phyloP scores from a whole-genome alignment of 306 rosid genomes.

The Biancaea sappan region DNA sequence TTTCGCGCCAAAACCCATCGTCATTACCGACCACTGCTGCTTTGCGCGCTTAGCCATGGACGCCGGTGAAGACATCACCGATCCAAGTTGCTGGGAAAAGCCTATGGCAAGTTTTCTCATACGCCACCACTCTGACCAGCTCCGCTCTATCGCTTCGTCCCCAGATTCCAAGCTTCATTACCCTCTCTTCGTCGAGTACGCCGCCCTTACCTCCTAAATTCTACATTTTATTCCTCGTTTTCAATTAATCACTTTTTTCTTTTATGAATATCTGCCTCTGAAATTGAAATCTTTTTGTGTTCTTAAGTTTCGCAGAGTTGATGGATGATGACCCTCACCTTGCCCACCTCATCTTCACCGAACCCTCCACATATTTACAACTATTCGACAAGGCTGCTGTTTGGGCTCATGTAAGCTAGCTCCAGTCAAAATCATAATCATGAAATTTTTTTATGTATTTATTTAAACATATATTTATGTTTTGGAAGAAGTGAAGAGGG shows the following conservation, averaged over 20 bases:
- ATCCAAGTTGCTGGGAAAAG: conserved; percentile 37
- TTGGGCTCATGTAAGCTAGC: conserved; percentile 64
- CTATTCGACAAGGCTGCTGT: conserved; percentile 81
- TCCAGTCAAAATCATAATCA: background rate
- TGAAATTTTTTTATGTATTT: background rate
- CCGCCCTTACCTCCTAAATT: background rate
- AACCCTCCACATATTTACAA: conserved; percentile 61
- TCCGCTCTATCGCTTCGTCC: conserved; percentile 62
- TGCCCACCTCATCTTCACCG: conserved; percentile 61
- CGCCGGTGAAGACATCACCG: conserved; percentile 26
- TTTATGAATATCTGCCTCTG: background rate
- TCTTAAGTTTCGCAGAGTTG: conserved; percentile 69
- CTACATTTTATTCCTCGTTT: background rate
- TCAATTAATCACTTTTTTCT: background rate
- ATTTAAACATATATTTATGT: background rate
- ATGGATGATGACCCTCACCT: conserved; percentile 66
- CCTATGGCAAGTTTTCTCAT: conserved; percentile 59
- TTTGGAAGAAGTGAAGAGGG: background rate
- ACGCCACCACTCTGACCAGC: conserved; percentile 55
- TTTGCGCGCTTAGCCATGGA: conserved; percentile 10
- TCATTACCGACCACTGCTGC: background rate
- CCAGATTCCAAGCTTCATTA: conserved; percentile 69
- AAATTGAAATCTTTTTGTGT: background rate
- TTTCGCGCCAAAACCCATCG: conserved; percentile 24
- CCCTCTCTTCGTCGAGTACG: conserved; percentile 70